Conservation (phyloP, 495 filamentous ascomycete genomes). For the Podospora comata region DNA sequence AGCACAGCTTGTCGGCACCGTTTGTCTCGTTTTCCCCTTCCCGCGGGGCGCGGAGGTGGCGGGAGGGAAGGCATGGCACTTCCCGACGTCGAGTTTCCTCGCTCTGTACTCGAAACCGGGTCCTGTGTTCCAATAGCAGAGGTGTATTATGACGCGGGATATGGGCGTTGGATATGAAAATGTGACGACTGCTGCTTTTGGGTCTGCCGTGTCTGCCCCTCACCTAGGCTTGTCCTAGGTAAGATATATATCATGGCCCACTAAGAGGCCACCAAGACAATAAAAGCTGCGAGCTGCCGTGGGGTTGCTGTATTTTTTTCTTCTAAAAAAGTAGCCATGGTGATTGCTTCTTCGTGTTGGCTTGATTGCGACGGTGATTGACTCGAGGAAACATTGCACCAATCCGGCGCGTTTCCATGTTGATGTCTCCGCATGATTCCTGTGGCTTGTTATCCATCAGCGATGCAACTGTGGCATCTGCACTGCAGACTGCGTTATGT, state of each 20-base stretch:
- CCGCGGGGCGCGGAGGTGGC: conserved; percentile 5
- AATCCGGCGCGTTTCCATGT: conserved; percentile 13
- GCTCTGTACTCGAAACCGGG: conserved; percentile 20
- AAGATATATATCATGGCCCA: neutral
- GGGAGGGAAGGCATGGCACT: conserved; percentile 3
- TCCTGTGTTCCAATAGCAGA: conserved; percentile 19
- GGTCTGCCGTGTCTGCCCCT: conserved; percentile 10
- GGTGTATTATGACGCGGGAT: conserved; percentile 20
- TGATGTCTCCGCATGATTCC: neutral
- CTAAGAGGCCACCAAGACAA: conserved; percentile 1
- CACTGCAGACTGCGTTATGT: conserved; percentile 1
- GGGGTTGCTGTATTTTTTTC: conserved; percentile 1
- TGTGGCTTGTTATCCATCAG: conserved; percentile 11
- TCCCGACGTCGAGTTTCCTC: conserved; percentile 4
- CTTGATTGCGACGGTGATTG: conserved; percentile 16
- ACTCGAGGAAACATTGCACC: conserved; percentile 16
- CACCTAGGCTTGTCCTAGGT: neutral
- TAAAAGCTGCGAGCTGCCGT: conserved; percentile 11
- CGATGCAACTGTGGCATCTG: conserved; percentile 13
- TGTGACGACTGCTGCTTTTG: conserved; percentile 1
- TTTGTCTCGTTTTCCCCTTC: neutral
- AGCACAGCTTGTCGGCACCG: neutral
- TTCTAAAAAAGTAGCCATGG: conserved; percentile 9
- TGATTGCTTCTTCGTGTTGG: conserved; percentile 9
- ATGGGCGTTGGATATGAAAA: neutral